Conservation (phyloP, 169 alveolate species). For the Nephromyces sp. region DNA sequence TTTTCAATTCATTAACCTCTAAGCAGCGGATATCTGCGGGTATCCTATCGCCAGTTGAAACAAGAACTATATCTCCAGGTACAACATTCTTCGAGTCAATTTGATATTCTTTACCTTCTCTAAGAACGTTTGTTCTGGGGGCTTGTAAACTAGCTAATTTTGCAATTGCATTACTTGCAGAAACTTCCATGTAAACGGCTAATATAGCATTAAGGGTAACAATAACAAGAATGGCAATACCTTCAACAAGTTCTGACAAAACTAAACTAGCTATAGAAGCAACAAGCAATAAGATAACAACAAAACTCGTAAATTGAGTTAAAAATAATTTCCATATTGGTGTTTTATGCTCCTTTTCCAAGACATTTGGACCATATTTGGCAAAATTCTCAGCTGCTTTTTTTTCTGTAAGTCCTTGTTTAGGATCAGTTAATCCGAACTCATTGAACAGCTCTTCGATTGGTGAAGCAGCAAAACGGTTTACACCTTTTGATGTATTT, state of each 20-base stretch:
- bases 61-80: constrained; percentile 81
- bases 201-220: constrained; percentile 75
- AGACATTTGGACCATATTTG: constrained; percentile 66
- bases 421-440: constrained; percentile 50
- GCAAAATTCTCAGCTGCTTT: constrained; percentile 54
- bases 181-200: constrained; percentile 81
- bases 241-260: constrained; percentile 74
- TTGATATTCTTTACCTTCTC: constrained; percentile 58
- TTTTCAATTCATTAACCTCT: constrained; percentile 76
- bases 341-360: constrained; percentile 63
- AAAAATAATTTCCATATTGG: constrained; percentile 70
- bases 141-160: constrained; percentile 81
- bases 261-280: constrained; percentile 69
- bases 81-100: constrained; percentile 78
- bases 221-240: constrained; percentile 68
- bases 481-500: constrained; percentile 50
- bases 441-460: constrained; percentile 52
- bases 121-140: constrained; percentile 65
- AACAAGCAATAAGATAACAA: constrained; percentile 56
- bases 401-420: constrained; percentile 48
- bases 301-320: constrained; percentile 66
- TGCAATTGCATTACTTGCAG: constrained; percentile 73
- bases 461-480: constrained; percentile 46
- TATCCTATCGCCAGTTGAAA: constrained; percentile 80
- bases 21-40: constrained; percentile 84